Evolutionary conservation across 2,329 filamentous ascomycete genomes (phyloP).

Genomic region (Lecanosticta acicola): DNA sequence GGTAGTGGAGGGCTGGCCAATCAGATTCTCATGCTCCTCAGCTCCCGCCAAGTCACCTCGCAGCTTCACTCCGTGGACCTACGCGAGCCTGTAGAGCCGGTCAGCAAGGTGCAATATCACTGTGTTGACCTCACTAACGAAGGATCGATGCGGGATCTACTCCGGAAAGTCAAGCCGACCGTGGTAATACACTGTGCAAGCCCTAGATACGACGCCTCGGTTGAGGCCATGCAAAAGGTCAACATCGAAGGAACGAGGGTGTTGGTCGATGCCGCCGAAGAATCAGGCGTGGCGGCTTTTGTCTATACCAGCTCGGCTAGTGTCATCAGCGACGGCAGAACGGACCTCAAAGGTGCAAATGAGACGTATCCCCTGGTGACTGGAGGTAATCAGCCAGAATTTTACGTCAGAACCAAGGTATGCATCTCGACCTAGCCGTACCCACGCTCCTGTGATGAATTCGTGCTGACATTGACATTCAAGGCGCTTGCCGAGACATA

Average conservation of each 20-base stretch:
- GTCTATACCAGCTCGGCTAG: conserved; percentile 50
- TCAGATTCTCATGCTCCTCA: conserved; percentile 47
- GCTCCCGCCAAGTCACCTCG: conserved; percentile 37
- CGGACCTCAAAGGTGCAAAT: conserved; percentile 46
- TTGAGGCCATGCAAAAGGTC: conserved; percentile 44
- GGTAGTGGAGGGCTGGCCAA: conserved; percentile 49
- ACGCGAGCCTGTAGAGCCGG: conserved; percentile 37
- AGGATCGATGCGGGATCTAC: conserved; percentile 37
- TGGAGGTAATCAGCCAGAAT: conserved; percentile 44
- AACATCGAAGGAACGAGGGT: conserved; percentile 49
- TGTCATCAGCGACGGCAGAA: conserved; percentile 42
- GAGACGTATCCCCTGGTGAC: conserved; percentile 44
- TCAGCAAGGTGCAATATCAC: conserved; percentile 43
- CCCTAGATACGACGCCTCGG: too few relatives aligned
- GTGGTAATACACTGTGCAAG: conserved; percentile 49
- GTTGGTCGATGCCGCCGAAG: conserved; percentile 43
- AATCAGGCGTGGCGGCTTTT: conserved; percentile 47
- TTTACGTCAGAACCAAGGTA: conserved; percentile 50
- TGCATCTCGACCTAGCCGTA: too few relatives aligned
- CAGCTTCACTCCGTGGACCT: conserved; percentile 46
- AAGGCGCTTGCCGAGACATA: conserved; percentile 44
- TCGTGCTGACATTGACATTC: too few relatives aligned
- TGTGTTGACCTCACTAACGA: conserved; percentile 47
- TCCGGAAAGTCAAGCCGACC: conserved; percentile 40
- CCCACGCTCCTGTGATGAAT: too few relatives aligned